Base-by-base conservation (phyloP, 768 basidiomycete genomes). In the Pleurotus cornucopiae region DNA sequence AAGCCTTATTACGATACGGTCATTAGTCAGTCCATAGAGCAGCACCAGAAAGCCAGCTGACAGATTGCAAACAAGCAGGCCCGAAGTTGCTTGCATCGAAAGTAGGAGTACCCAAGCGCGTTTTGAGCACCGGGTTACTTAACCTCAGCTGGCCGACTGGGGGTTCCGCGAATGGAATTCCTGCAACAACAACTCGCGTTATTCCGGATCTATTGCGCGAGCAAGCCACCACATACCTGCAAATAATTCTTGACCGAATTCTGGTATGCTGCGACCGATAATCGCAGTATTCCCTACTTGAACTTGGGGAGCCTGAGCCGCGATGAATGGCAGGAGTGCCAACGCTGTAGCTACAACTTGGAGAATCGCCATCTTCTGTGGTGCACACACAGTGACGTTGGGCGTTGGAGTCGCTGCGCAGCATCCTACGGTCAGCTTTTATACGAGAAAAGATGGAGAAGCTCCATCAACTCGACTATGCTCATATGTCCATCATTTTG, bases 81-180 rank as follows among this genome's bases (percentile, higher is more conserved):
- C 69, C 67, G 53, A 60, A 70, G 16, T 57, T 49, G 4, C 61
- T 58, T 3, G 69, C 70, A 30, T 68, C 61, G 46, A 69, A 69
- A 9, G 63, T 61, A 3, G 13, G 41, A 0, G 52, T 52, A 46
- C 63, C 61, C 20, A 59, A 58, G 18, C 38, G 51, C 11, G 73
- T 73, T 60, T 82, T 75, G 1, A 78, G 69, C 0, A 82, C 71
- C 4, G 80, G 74, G 2, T 73, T 72, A 30, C 71, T 69, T 53
- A 83, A 71, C 26, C 82, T 73, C 20, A 80, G 59, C 34, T 71
- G 57, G 3, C 80, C 80, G 30, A 82, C 53, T 13, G 83, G 82
- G 6, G 81, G 77, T 58, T 83, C 74, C 26, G 79, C 81, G 55
- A 71, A 85, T 1, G 81, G 82, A 43, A 85, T 80, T 14, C 76